Evolutionary conservation across 306 rosid genomes (phyloP).

Genomic region (Cyamopsis tetragonoloba): DNA sequence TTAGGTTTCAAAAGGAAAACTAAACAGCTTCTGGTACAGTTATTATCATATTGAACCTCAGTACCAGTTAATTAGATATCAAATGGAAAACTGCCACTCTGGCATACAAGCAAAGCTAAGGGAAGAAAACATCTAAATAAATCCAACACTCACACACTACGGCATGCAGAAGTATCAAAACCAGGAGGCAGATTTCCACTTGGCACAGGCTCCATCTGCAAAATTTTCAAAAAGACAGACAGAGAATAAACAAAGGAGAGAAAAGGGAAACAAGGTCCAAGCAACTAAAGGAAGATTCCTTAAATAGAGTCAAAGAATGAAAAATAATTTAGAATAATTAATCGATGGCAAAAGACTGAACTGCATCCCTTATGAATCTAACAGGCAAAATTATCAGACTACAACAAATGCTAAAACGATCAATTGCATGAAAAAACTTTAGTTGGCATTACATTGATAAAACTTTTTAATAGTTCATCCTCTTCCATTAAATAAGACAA

Average conservation of each 20-base stretch:
- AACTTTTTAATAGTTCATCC: not conserved
- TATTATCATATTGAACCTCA: not conserved
- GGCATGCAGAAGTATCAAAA: constrained; percentile 53
- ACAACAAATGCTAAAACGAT: not conserved
- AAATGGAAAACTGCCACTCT: not conserved
- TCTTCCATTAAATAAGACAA: not conserved
- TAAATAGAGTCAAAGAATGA: not conserved
- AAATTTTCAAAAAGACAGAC: constrained; percentile 6
- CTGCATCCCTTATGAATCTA: not conserved
- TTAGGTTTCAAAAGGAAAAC: constrained; percentile 13
- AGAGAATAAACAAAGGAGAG: constrained; percentile 18
- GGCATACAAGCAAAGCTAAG: not conserved
- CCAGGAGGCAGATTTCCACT: constrained; percentile 68
- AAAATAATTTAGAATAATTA: not conserved
- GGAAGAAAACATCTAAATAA: constrained; percentile 10
- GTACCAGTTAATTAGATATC: not conserved
- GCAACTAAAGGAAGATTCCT: not conserved
- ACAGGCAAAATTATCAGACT: not conserved
- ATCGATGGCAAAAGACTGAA: not conserved
- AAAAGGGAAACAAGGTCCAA: constrained; percentile 6
- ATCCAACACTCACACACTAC: constrained; percentile 51
- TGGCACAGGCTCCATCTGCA: constrained; percentile 64
- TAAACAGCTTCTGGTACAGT: not conserved
- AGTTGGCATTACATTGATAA: not conserved
- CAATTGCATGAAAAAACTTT: constrained; percentile 2